A percentile compares a stretch with the other conserved stretches of the same genome.
Conservation (phyloP, 2,329 filamentous ascomycete genomes). For the Fusarium sp. region DNA sequence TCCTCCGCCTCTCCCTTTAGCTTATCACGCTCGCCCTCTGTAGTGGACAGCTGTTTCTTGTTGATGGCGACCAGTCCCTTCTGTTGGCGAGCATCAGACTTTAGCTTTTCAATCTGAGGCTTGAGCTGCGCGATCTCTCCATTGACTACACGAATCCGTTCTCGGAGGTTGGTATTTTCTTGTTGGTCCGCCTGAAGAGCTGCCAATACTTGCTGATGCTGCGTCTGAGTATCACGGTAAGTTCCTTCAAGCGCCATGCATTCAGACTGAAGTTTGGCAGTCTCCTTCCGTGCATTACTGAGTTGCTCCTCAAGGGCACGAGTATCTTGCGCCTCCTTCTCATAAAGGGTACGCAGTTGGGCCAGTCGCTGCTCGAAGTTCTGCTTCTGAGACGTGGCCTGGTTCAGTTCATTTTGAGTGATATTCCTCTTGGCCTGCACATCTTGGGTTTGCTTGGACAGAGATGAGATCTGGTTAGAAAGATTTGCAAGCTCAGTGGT, state of each 20-base stretch:
- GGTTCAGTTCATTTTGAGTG: slow-evolving; percentile 83
- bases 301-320: slow-evolving; percentile 87
- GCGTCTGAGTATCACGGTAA: slow-evolving; percentile 81
- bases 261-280: slow-evolving; percentile 84
- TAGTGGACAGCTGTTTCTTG: slow-evolving; percentile 94
- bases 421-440: slow-evolving; percentile 83
- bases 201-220: slow-evolving; percentile 79
- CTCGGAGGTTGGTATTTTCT: slow-evolving; percentile 86
- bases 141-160: slow-evolving; percentile 86
- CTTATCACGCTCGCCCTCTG: slow-evolving; percentile 88
- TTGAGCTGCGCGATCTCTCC: slow-evolving; percentile 84
- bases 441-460: slow-evolving; percentile 94
- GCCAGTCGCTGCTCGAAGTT: slow-evolving; percentile 90
- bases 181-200: slow-evolving; percentile 87
- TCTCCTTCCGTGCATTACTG: slow-evolving; percentile 78
- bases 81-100: slow-evolving; percentile 90
- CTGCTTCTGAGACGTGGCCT: slow-evolving; percentile 86
- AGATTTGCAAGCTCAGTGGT: slow-evolving; percentile 94
- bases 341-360: slow-evolving; percentile 87
- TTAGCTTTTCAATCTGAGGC: slow-evolving; percentile 92
- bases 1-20: slow-evolving; percentile 82
- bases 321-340: slow-evolving; percentile 90
- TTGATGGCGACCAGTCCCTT: slow-evolving; percentile 98
- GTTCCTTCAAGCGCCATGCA: slow-evolving; percentile 83
- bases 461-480: slow-evolving; percentile 91